A percentile compares a stretch with the other conserved stretches of the same genome.
Conservation (phyloP, 139 green algal genomes). For the Spirogloea muscicola region DNA sequence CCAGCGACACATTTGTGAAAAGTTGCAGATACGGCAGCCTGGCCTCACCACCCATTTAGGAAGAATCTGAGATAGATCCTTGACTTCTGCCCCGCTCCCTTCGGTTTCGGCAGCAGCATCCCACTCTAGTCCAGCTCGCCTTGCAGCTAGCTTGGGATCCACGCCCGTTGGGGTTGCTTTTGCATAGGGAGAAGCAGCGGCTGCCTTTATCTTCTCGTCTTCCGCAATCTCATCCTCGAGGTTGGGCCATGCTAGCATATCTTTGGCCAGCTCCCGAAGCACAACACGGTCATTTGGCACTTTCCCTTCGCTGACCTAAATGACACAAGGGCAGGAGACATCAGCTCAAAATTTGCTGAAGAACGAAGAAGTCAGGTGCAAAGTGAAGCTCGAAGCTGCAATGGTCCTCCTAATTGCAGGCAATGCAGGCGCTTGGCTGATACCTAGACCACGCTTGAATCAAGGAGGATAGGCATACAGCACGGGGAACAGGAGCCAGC, state of each 20-base stretch:
- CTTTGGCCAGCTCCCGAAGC: constrained; percentile 37
- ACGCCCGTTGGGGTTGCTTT: constrained; percentile 14
- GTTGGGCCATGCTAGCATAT: constrained; percentile 34
- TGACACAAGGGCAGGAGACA: no score
- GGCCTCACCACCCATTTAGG: constrained; percentile 21
- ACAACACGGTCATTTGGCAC: constrained; percentile 28
- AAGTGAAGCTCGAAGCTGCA: no score
- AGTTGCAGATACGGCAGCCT: no score
- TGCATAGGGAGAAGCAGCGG: constrained; percentile 8
- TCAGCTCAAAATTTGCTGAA: no score
- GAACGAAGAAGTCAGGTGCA: no score
- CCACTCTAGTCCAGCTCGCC: constrained; percentile 3
- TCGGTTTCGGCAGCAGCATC: constrained; percentile 2
- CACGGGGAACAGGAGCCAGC: no score
- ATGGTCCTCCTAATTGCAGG: no score
- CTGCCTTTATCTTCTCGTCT: constrained; percentile 11
- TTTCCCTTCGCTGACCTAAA: constrained; percentile 37
- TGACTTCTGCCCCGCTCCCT: constrained; percentile 6
- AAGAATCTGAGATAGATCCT: constrained; percentile 16
- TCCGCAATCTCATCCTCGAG: constrained; percentile 20
- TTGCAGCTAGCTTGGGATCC: constrained; percentile 3
- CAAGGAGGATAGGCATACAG: no score
- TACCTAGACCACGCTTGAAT: no score
- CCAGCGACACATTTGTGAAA: no score
- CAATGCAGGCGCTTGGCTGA: no score